A percentile compares a stretch with the other conserved stretches of the same genome.
phyloP scores from a whole-genome alignment of 768 basidiomycete species.

The Asterophora parasitica region DNA sequence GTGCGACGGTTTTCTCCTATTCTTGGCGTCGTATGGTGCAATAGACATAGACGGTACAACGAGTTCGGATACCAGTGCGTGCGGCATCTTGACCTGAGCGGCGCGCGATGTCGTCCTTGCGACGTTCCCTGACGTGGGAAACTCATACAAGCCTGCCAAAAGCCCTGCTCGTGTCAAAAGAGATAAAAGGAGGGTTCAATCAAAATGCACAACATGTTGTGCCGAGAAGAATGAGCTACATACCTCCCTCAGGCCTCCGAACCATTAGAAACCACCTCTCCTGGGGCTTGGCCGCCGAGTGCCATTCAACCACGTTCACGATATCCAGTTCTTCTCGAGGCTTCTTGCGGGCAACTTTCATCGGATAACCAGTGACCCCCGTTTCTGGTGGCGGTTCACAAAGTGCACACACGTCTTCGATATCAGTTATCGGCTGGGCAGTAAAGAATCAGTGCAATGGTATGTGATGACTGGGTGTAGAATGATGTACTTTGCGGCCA shows the following conservation, averaged over 20 bases:
- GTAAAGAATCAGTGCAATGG: not conserved
- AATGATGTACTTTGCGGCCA: constrained; percentile 2
- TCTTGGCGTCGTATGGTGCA: constrained; percentile 5
- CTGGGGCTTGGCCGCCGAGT: constrained; percentile 22
- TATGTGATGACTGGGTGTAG: not conserved
- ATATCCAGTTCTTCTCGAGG: constrained; percentile 80
- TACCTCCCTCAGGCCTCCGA: constrained; percentile 81
- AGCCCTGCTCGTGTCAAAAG: constrained; percentile 53
- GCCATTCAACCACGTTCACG: constrained; percentile 86
- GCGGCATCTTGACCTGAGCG: constrained; percentile 32
- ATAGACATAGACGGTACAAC: constrained; percentile 27
- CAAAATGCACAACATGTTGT: constrained; percentile 1
- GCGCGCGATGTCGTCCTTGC: constrained; percentile 35
- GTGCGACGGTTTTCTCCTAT: not conserved
- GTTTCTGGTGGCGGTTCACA: constrained; percentile 53
- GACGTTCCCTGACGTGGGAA: constrained; percentile 64
- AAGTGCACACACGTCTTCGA: constrained; percentile 71
- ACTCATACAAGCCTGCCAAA: constrained; percentile 85
- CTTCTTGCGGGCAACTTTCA: constrained; percentile 80
- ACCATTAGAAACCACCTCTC: constrained; percentile 70
- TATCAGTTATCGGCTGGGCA: constrained; percentile 39
- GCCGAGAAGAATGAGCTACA: constrained; percentile 5
- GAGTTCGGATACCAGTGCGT: constrained; percentile 39
- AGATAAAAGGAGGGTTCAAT: constrained; percentile 6
- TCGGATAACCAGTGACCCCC: constrained; percentile 75